These are phyloP conservation scores for Crithidia sp. DNA, from an alignment of 208 protist species.

Conservation along the genomic window DNA sequence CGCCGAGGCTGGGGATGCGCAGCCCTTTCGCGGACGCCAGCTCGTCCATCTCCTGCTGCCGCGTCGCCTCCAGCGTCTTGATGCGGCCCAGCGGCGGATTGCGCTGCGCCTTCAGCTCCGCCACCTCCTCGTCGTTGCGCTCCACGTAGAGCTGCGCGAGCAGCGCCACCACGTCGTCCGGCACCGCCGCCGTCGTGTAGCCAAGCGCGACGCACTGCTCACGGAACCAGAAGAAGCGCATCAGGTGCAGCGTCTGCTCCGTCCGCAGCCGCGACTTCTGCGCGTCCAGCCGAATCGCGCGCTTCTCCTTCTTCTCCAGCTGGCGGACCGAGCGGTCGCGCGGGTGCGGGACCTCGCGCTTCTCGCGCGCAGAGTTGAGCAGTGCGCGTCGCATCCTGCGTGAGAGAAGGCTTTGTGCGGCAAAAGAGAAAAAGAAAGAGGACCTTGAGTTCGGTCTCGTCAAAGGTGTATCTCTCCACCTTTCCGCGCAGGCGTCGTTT, in stretches of 20 bases:
- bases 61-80: conserved; percentile 62
- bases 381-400: conserved; percentile 32
- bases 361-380: conserved; percentile 36
- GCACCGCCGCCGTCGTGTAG: conserved; percentile 33
- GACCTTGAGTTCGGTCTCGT: background rate
- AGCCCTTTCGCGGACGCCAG: conserved; percentile 68
- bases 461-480: too few species aligned
- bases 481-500: too few species aligned
- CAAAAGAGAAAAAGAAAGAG: background rate
- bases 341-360: conserved; percentile 55
- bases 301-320: conserved; percentile 63
- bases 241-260: conserved; percentile 41
- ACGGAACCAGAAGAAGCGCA: conserved; percentile 81
- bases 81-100: conserved; percentile 75
- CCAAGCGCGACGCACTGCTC: conserved; percentile 70
- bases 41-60: conserved; percentile 52
- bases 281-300: conserved; percentile 35
- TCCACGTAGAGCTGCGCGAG: conserved; percentile 68
- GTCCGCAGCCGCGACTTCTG: conserved; percentile 46
- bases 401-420: background rate
- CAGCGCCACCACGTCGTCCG: conserved; percentile 39
- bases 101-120: conserved; percentile 47
- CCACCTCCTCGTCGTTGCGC: conserved; percentile 69
- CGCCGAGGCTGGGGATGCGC: conserved; percentile 49
- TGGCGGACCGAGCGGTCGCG: conserved; percentile 78